phyloP scores from a whole-genome alignment of 805 yeast genomes.

The Kuraishia ogatae region DNA sequence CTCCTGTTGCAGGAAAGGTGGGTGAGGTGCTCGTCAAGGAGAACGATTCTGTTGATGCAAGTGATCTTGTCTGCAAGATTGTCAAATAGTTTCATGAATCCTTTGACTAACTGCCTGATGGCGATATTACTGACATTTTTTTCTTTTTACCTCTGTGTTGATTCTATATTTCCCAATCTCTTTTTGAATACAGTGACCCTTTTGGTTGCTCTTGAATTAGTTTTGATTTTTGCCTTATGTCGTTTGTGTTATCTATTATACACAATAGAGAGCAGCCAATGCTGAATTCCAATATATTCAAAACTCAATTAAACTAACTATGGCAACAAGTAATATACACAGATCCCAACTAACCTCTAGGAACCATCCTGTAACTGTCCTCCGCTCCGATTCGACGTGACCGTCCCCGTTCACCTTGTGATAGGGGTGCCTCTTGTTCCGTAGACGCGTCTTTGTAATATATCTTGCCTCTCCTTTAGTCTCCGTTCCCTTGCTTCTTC shows the following conservation, averaged over 20 bases:
- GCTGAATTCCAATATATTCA: neutral
- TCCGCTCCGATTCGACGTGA: neutral
- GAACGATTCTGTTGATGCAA: constrained; percentile 94
- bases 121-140: neutral
- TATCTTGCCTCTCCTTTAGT: constrained; percentile 16
- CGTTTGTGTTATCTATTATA: neutral
- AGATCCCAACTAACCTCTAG: neutral
- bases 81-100: constrained; percentile 19
- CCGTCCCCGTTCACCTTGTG: neutral
- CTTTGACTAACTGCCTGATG: neutral
- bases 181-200: neutral
- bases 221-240: neutral
- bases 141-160: neutral
- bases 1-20: constrained; percentile 82
- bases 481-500: constrained; percentile 11
- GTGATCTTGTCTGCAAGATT: constrained; percentile 71
- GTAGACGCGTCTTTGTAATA: constrained; percentile 18
- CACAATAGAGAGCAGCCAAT: neutral
- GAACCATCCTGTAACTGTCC: neutral
- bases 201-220: neutral
- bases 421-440: constrained; percentile 10
- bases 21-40: constrained; percentile 71
- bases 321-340: neutral
- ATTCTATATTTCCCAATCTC: neutral
- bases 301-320: too few species aligned